A percentile compares a stretch with the other conserved stretches of the same genome.
These are phyloP conservation scores for Didymella sp. DNA, from an alignment of 2,329 filamentous ascomycete genomes.

Conservation along the genomic window DNA sequence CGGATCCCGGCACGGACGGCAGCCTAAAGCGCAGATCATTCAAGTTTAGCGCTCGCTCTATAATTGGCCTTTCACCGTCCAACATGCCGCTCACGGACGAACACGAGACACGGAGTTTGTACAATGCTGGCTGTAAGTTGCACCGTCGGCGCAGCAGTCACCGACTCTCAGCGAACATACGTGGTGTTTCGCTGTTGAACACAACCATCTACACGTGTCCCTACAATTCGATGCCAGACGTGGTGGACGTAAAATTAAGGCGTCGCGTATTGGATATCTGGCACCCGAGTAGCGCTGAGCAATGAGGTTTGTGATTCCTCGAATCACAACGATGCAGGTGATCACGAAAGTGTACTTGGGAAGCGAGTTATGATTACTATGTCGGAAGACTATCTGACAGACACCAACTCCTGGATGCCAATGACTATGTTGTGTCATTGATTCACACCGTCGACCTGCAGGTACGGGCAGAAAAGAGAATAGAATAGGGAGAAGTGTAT, in stretches of 20 bases:
- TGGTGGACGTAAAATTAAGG: no score
- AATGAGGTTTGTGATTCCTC: not conserved
- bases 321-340: not conserved
- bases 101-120: conserved; percentile 1
- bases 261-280: not conserved
- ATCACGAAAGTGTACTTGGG: not conserved
- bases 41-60: conserved; percentile 23
- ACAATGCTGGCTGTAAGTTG: not conserved
- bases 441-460: conserved; percentile 2
- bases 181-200: no score
- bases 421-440: conserved; percentile 6
- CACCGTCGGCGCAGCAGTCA: not conserved
- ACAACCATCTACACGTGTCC: not conserved
- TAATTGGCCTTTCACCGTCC: conserved; percentile 26
- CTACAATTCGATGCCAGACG: not conserved
- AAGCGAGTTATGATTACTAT: conserved; percentile 15
- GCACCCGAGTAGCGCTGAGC: not conserved
- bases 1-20: conserved; percentile 8
- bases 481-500: conserved; percentile 26
- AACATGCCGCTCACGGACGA: conserved; percentile 10
- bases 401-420: conserved; percentile 17
- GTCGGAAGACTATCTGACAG: conserved; percentile 11
- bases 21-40: conserved; percentile 25
- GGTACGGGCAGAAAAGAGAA: conserved; percentile 13
- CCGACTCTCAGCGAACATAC: not conserved